Conservation (phyloP, 306 rosid genomes). For the Castanea crenata region DNA sequence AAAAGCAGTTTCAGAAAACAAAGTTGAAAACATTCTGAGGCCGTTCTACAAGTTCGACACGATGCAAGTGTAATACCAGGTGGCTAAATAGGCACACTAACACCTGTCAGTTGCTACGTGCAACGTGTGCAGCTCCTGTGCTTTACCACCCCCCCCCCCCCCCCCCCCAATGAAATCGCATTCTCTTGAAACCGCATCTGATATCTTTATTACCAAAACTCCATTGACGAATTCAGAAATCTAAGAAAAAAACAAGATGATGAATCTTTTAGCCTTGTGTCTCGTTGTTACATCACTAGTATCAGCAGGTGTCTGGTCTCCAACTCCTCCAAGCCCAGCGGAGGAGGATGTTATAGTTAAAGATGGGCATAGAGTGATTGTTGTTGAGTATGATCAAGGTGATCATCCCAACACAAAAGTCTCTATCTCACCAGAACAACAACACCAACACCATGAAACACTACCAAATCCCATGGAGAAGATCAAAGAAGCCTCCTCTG, state of each 20-base stretch:
- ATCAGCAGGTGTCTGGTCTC: constrained; percentile 54
- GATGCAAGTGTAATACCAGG: no score
- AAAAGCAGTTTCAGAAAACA: no score
- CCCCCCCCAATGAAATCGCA: background rate
- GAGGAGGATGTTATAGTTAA: constrained; percentile 46
- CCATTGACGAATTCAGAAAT: background rate
- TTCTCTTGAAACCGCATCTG: no score
- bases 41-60: no score
- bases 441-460: background rate
- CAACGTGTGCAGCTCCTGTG: no score
- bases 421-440: constrained; percentile 52
- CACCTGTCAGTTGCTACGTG: no score
- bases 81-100: no score
- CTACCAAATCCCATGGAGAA: background rate
- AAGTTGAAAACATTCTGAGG: no score
- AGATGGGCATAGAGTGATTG: constrained; percentile 64
- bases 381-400: constrained; percentile 61
- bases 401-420: constrained; percentile 60
- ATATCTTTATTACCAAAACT: background rate
- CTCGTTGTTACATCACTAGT: constrained; percentile 53
- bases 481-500: constrained; percentile 39
- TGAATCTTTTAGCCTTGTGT: constrained; percentile 49
- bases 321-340: constrained; percentile 25
- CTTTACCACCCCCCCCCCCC: no score
- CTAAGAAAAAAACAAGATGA: constrained; percentile 28